Evolutionary conservation across 2,329 filamentous ascomycete genomes (phyloP), one percentile per base, ranked within the genome.

Genomic region (Curvularia sp.): DNA sequence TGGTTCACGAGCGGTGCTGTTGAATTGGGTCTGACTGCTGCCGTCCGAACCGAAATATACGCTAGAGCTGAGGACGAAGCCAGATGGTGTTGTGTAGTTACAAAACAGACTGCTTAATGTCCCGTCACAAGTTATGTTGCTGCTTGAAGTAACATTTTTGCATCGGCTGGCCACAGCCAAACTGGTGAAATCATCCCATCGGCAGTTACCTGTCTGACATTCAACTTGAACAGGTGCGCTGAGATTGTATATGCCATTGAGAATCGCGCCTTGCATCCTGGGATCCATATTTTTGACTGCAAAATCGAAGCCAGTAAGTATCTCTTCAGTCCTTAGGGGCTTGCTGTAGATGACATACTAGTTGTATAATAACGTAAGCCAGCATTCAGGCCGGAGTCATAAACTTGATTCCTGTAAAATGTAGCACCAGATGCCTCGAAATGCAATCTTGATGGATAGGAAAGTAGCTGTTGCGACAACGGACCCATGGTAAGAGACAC

Each of bases 401-500:
- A 49, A 7, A 10, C 3, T 13, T 43, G 28, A 10, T n/a, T 41
- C 8, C 5, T 23, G 28, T 50, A 55, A 47, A 45, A 55, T 7
- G 6, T 42, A 1, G 53, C 46, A 8, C 53, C 38, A 5, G 46
- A 53, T 32, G 15, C 23, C 2, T 38, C 15, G 5, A 13, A 36
- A n/a, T 12, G 19, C 15, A 25, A 3, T 27, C 38, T 50, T 4
- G 45, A 55, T 36, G 36, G 46, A 18, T 43, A 50, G 2, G 53
- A 50, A 27, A 55, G 46, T n/a, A 55, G 36, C 28, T 55, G 53
- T 34, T 55, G 27, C 5, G 36, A 49, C 27, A 50, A 36, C 1
- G 53, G 53, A 21, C 53, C 45, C 46, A 55, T 55, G 28, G 53
- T 27, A 25, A 55, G 46, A 27, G 53, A 49, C 8, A 38, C 25